Conservation (phyloP, 2,329 filamentous ascomycete species). For the Fusarium tupiense region DNA sequence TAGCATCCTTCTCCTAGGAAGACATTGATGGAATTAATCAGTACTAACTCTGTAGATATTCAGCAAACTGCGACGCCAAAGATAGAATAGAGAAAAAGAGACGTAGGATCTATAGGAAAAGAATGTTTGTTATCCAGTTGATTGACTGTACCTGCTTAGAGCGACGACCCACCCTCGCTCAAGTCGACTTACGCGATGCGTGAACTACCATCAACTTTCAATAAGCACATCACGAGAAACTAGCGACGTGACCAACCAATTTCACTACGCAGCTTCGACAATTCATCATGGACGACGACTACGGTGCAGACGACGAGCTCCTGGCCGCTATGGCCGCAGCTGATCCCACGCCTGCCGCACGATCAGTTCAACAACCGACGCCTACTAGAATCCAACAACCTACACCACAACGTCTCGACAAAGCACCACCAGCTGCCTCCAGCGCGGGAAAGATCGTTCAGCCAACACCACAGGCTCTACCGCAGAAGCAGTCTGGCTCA, state of each 20-base stretch:
- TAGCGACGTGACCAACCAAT: not conserved
- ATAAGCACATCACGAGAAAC: not conserved
- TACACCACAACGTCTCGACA: slow-evolving; percentile 66
- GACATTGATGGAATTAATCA: not conserved
- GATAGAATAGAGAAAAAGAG: not conserved
- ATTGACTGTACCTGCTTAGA: not conserved
- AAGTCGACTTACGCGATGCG: slow-evolving; percentile 13
- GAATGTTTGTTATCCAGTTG: not conserved
- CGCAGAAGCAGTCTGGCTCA: slow-evolving; percentile 71
- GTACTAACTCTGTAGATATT: not conserved
- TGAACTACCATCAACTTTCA: slow-evolving; percentile 18
- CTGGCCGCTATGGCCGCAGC: slow-evolving; percentile 65
- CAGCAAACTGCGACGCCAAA: too few species aligned
- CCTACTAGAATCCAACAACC: slow-evolving; percentile 58
- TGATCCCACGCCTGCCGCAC: slow-evolving; percentile 46
- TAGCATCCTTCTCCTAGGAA: not conserved
- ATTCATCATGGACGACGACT: slow-evolving; percentile 61
- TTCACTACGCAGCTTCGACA: not conserved
- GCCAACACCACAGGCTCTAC: slow-evolving; percentile 86
- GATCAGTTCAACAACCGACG: slow-evolving; percentile 51
- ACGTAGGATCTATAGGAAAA: not conserved
- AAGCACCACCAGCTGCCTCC: slow-evolving; percentile 54
- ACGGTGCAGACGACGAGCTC: slow-evolving; percentile 66
- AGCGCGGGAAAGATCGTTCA: slow-evolving; percentile 74
- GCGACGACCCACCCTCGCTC: slow-evolving; percentile 23